Conservation (phyloP, 2,329 filamentous ascomycete genomes). For the Curvularia hawaiiensis region DNA sequence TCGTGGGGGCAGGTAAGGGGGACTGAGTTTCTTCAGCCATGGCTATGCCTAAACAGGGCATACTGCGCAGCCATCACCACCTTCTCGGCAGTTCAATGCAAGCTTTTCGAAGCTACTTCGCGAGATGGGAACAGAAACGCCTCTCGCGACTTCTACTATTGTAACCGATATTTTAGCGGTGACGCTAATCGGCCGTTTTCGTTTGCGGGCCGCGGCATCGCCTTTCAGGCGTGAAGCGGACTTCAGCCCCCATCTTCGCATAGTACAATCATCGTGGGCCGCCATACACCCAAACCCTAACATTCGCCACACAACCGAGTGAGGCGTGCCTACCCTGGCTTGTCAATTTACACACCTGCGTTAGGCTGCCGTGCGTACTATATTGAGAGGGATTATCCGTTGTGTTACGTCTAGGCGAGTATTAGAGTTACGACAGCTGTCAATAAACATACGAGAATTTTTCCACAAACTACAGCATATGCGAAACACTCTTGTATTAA, state of each 20-base stretch:
- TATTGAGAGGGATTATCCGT: neutral
- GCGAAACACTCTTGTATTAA: slow-evolving; percentile 9
- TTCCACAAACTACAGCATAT: slow-evolving; percentile 4
- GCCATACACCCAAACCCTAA: slow-evolving; percentile 5
- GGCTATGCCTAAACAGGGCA: slow-evolving; percentile 2
- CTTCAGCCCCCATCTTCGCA: slow-evolving; percentile 5
- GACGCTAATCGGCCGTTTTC: slow-evolving; percentile 3
- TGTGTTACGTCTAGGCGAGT: slow-evolving; percentile 1
- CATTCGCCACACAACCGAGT: slow-evolving; percentile 8
- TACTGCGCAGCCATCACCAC: slow-evolving; percentile 6
- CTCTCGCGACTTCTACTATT: neutral
- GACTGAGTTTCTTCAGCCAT: neutral
- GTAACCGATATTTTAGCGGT: neutral
- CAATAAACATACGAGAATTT: slow-evolving; percentile 4
- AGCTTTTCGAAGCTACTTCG: neutral
- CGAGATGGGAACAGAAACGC: neutral
- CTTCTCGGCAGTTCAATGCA: slow-evolving; percentile 1
- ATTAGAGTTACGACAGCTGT: slow-evolving; percentile 9
- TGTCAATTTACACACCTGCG: slow-evolving; percentile 10
- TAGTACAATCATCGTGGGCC: slow-evolving; percentile 2
- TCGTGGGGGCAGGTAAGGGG: neutral
- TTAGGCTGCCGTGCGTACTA: neutral
- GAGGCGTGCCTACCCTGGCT: slow-evolving; percentile 7
- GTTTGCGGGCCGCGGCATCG: slow-evolving; percentile 6
- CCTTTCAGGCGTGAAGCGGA: slow-evolving; percentile 7